phyloP scores from a whole-genome alignment of 106 monocot species.

The Dioscorea alata region DNA sequence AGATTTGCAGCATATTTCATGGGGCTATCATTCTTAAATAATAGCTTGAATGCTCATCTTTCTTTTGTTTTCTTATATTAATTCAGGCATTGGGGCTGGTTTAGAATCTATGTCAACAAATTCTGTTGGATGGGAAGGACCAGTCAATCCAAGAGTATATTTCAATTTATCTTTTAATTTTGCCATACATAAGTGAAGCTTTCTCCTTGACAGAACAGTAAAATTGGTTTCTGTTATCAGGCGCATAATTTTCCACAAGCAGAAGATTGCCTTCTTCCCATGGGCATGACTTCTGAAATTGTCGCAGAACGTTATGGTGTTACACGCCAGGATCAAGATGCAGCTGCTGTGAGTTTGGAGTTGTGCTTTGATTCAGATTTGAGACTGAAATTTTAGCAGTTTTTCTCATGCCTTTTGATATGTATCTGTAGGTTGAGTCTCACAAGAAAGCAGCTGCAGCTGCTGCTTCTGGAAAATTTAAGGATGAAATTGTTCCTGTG shows the following conservation, averaged over 20 bases:
- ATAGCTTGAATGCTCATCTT: neutral
- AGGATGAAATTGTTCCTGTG: conserved; percentile 86
- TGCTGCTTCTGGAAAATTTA: conserved; percentile 62
- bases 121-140: conserved; percentile 22
- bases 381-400: too few relatives aligned
- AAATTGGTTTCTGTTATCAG: conserved; percentile 14
- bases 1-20: neutral
- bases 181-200: too few relatives aligned
- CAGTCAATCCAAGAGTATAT: conserved; percentile 55
- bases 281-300: conserved; percentile 93
- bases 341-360: conserved; percentile 67
- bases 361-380: too few relatives aligned
- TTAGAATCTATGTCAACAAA: conserved; percentile 62
- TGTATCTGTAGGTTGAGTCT: conserved; percentile 63
- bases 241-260: conserved; percentile 52
- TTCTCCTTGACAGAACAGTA: too few relatives aligned
- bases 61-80: neutral
- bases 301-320: conserved; percentile 75
- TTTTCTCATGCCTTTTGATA: conserved; percentile 2
- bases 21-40: neutral
- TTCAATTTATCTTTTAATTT: neutral
- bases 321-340: conserved; percentile 74
- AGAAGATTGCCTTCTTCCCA: conserved; percentile 75
- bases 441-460: conserved; percentile 79
- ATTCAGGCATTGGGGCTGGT: conserved; percentile 65